Evolutionary conservation across 1,284 basidiomycete species (phyloP).

Genomic region (Ustilago sp.): DNA sequence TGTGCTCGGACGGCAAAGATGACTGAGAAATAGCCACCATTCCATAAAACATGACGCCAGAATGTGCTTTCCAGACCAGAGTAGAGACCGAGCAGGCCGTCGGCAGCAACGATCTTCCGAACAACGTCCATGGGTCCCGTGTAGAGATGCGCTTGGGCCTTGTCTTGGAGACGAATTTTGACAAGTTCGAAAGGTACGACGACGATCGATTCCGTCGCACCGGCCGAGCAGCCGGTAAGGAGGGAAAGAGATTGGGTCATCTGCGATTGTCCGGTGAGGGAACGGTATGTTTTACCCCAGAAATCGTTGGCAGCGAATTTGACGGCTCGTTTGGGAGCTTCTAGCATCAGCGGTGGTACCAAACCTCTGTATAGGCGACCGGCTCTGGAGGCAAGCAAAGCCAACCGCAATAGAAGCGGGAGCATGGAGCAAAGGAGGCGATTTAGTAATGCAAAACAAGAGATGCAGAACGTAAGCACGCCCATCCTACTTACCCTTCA

Average conservation of each 20-base stretch:
- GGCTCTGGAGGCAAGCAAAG: slow-evolving; percentile 58
- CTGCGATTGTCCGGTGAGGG: slow-evolving; percentile 77
- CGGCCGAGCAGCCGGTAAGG: slow-evolving; percentile 90
- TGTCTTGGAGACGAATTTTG: slow-evolving; percentile 89
- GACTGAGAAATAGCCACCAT: slow-evolving; percentile 76
- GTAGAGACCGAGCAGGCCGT: slow-evolving; percentile 88
- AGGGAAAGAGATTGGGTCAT: slow-evolving; percentile 90
- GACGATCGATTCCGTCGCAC: slow-evolving; percentile 92
- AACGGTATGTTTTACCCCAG: slow-evolving; percentile 76
- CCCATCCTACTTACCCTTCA: slow-evolving; percentile 78
- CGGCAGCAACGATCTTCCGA: slow-evolving; percentile 85
- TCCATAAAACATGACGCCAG: slow-evolving; percentile 70
- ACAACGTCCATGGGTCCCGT: slow-evolving; percentile 94
- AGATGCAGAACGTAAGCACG: not conserved
- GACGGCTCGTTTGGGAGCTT: slow-evolving; percentile 97
- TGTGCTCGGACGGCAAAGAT: slow-evolving; percentile 85
- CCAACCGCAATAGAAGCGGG: not conserved
- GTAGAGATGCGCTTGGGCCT: slow-evolving; percentile 84
- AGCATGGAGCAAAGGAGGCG: not conserved
- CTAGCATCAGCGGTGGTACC: slow-evolving; percentile 90
- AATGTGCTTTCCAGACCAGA: slow-evolving; percentile 65
- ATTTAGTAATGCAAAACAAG: not conserved
- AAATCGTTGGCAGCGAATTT: slow-evolving; percentile 93
- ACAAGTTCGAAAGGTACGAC: slow-evolving; percentile 98
- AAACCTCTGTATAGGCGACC: slow-evolving; percentile 92